Evolutionary conservation across 192 early-diverging fungal genomes (phyloP), one percentile per base, ranked within the genome.

Genomic region (Coemansia sp.): DNA sequence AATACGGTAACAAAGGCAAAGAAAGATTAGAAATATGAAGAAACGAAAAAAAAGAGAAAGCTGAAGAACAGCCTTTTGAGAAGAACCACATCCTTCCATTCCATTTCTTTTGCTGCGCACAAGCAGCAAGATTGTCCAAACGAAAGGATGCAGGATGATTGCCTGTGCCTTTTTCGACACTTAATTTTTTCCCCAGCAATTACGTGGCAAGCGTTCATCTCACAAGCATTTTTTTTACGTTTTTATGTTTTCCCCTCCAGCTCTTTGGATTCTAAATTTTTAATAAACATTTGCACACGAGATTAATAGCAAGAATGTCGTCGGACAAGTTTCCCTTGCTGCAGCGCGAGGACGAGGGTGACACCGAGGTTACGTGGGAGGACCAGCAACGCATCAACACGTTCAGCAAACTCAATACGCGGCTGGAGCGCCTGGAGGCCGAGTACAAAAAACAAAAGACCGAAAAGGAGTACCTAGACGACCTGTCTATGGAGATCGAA

Each of bases 381-480:
- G 97, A 99, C 77, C 97, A 99, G 82, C 81, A 92, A 61, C 92
- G 90, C 60, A 99, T 99, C 78, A 99, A 99, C 85, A 67, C 83
- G 43, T 99, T 99, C 70, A 91, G 90, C 78, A 91, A 89, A 84
- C 84, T 93, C 37, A 96, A 95, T 65, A 74, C 84, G 28, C 86
- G 86, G 28, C 68, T 92, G 58, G 89, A 93, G 68, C 82, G 87
- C 43, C 71, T 95, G 9, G 92, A 96, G 62, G 92, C 90, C 29
- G 72, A 75, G 29, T 93, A 92, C 77, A 86, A 90, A 53, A 83
- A 83, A n/a, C 85, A 90, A 53, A 95, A 95, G 86, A 87, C 84
- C 61, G 95, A 97, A 66, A 89, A 92, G 63, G 97, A 97, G 74
- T 94, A 94, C 58, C 83, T 99, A 55, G 94, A 97, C 64, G 97